These are phyloP conservation scores for Apophysomyces ossiformis DNA, from an alignment of 371 early-diverging fungal genomes.

Conservation along the genomic window DNA sequence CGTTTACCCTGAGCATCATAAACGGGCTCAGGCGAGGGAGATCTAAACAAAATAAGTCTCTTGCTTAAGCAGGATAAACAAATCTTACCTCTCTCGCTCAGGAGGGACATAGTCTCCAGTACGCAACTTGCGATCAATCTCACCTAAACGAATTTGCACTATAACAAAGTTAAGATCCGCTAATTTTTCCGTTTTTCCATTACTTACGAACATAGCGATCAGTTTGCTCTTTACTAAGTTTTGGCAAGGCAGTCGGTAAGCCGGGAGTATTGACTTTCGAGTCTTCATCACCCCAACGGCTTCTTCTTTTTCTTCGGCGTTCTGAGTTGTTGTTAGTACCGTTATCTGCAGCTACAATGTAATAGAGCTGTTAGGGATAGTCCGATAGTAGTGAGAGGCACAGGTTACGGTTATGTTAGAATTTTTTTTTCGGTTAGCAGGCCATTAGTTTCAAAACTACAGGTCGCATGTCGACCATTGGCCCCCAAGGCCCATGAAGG, in stretches of 20 bases:
- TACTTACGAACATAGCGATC: slow-evolving; percentile 82
- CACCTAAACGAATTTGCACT: slow-evolving; percentile 89
- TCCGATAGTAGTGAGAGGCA: neutral
- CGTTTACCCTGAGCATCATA: slow-evolving; percentile 94
- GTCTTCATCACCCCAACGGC: slow-evolving; percentile 88
- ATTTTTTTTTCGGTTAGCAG: neutral
- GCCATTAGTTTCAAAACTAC: slow-evolving; percentile 8
- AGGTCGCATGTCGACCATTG: neutral
- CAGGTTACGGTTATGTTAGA: slow-evolving; percentile 11
- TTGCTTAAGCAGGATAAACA: neutral
- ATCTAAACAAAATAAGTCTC: slow-evolving; percentile 54
- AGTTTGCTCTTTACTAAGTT: slow-evolving; percentile 77
- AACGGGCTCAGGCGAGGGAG: slow-evolving; percentile 92
- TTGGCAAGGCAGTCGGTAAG: slow-evolving; percentile 82
- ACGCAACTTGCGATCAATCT: slow-evolving; percentile 82
- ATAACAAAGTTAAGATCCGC: slow-evolving; percentile 13
- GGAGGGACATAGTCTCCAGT: slow-evolving; percentile 84
- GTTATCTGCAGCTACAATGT: slow-evolving; percentile 17
- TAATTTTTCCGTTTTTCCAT: neutral
- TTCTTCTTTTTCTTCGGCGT: slow-evolving; percentile 63
- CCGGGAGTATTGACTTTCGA: slow-evolving; percentile 77
- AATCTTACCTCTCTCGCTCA: slow-evolving; percentile 66
- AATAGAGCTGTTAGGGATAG: slow-evolving; percentile 11
- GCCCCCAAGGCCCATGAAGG: slow-evolving; percentile 1
- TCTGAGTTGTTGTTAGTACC: slow-evolving; percentile 35